Base-by-base conservation (phyloP, 2,329 filamentous ascomycete genomes). In the Sporothrix euskadiensis region DNA sequence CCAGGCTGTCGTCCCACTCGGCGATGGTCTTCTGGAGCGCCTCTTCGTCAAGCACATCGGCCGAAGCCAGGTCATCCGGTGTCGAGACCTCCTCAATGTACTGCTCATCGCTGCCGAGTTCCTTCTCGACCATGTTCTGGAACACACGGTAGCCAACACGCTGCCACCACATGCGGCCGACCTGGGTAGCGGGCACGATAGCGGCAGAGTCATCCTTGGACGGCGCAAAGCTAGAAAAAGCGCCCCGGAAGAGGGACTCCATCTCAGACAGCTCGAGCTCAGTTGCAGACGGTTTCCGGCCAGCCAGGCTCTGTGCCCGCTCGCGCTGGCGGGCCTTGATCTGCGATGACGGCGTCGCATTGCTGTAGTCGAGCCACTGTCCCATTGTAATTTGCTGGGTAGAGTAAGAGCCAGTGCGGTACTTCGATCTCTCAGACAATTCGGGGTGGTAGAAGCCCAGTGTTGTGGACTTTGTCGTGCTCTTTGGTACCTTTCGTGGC, bases 141-240 rank as follows among this genome's bases (percentile, higher is more conserved):
- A 91, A 93, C 72, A 84, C 87, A 74, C 88, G 88, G 77, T 89
- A 87, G 39, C 92, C 92, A 70, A 88, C 83, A 75, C 88, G 89
- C 79, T 93, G 89, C 91, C 92, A 95, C 91, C 92, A 94, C 68
- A 94, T 82, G 78, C 88, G 88, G 71, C 89, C 89, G 74, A 92
- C 88, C 69, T 89, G 85, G 47, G 88, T 88, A 1, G 90, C 89
- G 0, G 92, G 88, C 3, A 94, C 84, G 73, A 94, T 85, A 6
- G 92, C 91, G 14, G 87, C 88, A 3, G 91, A 87, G 78, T 94
- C 90, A 80, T 95, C 92, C 77, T 88, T 90, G 70, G 88, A 89
- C 0, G 92, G 92, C 6, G 92, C 92, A 80, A 94, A 95, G 78
- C 91, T 92, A 0, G 91, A 94, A 80, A 94, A 95, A 1, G 90